Evolutionary conservation across 2,329 filamentous ascomycete genomes (phyloP).

Genomic region (Neurospora sp.): DNA sequence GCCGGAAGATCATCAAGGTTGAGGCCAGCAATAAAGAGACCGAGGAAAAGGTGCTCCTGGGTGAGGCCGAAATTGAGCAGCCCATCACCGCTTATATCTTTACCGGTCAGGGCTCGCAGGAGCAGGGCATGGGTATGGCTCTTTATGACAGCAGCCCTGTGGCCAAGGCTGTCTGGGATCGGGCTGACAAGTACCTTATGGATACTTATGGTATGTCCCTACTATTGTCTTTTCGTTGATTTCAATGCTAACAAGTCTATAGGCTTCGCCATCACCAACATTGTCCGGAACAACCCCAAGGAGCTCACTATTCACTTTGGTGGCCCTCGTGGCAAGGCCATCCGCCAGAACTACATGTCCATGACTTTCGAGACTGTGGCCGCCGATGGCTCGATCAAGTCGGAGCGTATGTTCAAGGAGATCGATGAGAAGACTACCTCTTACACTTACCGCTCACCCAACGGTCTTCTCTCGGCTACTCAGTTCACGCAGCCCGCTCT

Average conservation of each 20-base stretch:
- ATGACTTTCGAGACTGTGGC: conserved; percentile 99
- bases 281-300: conserved; percentile 99
- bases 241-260: conserved; percentile 10
- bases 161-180: conserved; percentile 95
- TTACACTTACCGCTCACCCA: conserved; percentile 95
- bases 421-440: conserved; percentile 86
- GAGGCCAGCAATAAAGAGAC: conserved; percentile 92
- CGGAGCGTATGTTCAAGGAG: conserved; percentile 99
- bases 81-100: conserved; percentile 96
- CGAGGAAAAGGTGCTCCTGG: conserved; percentile 90
- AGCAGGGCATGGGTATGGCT: conserved; percentile 99
- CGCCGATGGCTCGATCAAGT: conserved; percentile 85
- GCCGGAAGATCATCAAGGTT: conserved; percentile 98
- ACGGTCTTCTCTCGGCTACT: conserved; percentile 87
- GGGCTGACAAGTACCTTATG: conserved; percentile 94
- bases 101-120: conserved; percentile 95
- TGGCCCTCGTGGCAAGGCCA: conserved; percentile 90
- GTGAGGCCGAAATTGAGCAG: conserved; percentile 95
- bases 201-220: conserved; percentile 80
- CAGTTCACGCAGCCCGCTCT: conserved; percentile 97
- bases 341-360: conserved; percentile 97
- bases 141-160: conserved; percentile 88
- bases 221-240: background rate
- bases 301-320: conserved; percentile 98
- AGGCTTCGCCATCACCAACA: conserved; percentile 96